These are phyloP conservation scores for Themeda triandra DNA, from an alignment of 176 grass and related monocot genomes.

Conservation along the genomic window DNA sequence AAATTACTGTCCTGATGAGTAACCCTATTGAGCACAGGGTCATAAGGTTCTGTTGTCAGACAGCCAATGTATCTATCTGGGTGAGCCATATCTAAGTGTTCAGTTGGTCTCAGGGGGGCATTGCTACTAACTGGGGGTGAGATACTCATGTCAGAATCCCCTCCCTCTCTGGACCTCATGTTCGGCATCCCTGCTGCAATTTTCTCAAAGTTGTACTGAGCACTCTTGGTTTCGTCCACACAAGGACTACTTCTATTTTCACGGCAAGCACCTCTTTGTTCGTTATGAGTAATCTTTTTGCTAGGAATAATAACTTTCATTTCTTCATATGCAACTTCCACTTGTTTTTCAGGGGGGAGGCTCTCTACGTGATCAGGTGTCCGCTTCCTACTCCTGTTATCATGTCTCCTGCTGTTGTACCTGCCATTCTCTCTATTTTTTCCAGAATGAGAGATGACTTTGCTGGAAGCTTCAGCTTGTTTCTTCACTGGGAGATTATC, in stretches of 20 bases:
- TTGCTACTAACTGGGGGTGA: conserved; percentile 35
- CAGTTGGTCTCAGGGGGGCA: not conserved
- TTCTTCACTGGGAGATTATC: conserved; percentile 20
- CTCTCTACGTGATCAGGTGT: conserved; percentile 23
- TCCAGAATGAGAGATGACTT: conserved; percentile 5
- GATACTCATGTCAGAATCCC: conserved; percentile 57
- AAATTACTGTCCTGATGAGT: conserved; percentile 24
- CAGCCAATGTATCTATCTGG: not conserved
- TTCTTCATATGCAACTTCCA: conserved; percentile 53
- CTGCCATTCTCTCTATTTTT: not conserved
- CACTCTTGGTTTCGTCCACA: conserved; percentile 1
- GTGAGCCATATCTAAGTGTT: not conserved
- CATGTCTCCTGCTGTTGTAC: conserved; percentile 18
- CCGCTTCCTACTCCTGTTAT: conserved; percentile 17
- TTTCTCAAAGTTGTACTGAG: not conserved
- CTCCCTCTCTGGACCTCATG: not conserved
- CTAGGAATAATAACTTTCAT: conserved; percentile 18
- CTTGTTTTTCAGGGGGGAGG: conserved; percentile 54
- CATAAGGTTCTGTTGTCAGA: not conserved
- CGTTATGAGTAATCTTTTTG: conserved; percentile 17
- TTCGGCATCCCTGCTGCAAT: conserved; percentile 5
- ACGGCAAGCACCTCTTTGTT: not conserved
- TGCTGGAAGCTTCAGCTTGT: conserved; percentile 9
- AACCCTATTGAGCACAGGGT: not conserved
- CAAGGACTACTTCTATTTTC: conserved; percentile 12